These are phyloP conservation scores for Medicago ruthenica DNA, from an alignment of 306 rosid genomes.

Conservation along the genomic window DNA sequence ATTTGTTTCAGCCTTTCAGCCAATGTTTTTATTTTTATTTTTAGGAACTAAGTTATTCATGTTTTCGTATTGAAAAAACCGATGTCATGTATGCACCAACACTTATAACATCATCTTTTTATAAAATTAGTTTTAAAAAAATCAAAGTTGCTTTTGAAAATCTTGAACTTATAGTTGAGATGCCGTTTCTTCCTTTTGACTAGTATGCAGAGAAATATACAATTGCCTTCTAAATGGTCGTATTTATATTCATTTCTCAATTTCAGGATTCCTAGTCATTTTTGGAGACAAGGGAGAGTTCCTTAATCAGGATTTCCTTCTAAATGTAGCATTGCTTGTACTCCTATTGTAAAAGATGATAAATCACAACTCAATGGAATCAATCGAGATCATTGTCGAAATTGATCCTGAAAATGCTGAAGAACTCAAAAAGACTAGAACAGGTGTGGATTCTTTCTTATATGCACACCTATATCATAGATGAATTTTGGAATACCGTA, in stretches of 20 bases:
- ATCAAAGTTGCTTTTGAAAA: no score
- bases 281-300: slow-evolving; percentile 18
- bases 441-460: slow-evolving; percentile 51
- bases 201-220: no score
- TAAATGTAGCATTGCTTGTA: slow-evolving; percentile 24
- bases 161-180: no score
- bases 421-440: slow-evolving; percentile 58
- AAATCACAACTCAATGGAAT: slow-evolving; percentile 51
- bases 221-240: no score
- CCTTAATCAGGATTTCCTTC: slow-evolving; percentile 26
- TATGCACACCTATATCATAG: neutral
- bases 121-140: no score
- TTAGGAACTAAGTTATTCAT: no score
- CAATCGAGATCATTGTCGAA: slow-evolving; percentile 45
- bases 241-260: slow-evolving; percentile 28
- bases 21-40: no score
- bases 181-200: no score
- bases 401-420: slow-evolving; percentile 50
- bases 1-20: no score
- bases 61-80: no score
- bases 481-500: slow-evolving; percentile 21
- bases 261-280: slow-evolving; percentile 41
- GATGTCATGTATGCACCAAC: neutral
- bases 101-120: neutral
- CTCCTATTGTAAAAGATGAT: slow-evolving; percentile 47